Percentiles rank a stretch among this genome's conserved stretches.
Conservation (phyloP, 1,284 basidiomycete genomes). For the Rhodotorula sp. region DNA sequence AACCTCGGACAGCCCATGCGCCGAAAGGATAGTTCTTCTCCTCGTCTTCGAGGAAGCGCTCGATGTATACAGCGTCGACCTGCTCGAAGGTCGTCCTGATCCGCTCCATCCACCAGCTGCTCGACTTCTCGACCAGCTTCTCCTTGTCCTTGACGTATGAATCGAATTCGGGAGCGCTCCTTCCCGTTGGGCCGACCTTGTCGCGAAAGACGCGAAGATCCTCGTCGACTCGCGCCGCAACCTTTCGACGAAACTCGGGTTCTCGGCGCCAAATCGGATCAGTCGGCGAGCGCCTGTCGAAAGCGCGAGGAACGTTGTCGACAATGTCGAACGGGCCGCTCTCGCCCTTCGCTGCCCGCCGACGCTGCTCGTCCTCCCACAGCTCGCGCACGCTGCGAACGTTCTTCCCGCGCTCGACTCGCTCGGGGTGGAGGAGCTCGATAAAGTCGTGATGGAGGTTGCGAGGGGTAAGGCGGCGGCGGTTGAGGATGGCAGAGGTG, state of each 20-base stretch:
- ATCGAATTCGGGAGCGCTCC: conserved; percentile 27
- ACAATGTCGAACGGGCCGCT: conserved; percentile 30
- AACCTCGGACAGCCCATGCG: conserved; percentile 57
- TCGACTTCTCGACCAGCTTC: conserved; percentile 6
- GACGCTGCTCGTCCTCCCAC: conserved; percentile 87
- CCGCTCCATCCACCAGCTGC: conserved; percentile 31
- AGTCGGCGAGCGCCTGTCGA: conserved; percentile 6
- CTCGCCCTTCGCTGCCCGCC: conserved; percentile 63
- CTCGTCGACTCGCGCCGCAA: conserved; percentile 10
- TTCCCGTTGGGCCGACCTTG: conserved; percentile 11
- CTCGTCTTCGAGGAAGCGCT: conserved; percentile 53
- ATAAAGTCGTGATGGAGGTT: conserved; percentile 71
- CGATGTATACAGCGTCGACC: conserved; percentile 46
- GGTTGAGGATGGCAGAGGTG: conserved; percentile 81
- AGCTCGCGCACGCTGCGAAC: conserved; percentile 85
- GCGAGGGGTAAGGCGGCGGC: conserved; percentile 64
- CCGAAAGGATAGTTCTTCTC: conserved; percentile 61
- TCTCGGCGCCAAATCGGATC: conserved; percentile 22
- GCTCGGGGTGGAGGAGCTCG: conserved; percentile 58
- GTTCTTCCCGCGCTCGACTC: conserved; percentile 65
- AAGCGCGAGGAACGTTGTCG: conserved; percentile 29
- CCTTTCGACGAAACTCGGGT: conserved; percentile 13
- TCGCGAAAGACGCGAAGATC: conserved; percentile 17
- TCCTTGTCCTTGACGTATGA: conserved; percentile 37
- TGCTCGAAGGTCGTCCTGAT: conserved; percentile 48